These are phyloP conservation scores for Candida sanyaensis DNA, from an alignment of 1,139 yeast species.

Conservation along the genomic window DNA sequence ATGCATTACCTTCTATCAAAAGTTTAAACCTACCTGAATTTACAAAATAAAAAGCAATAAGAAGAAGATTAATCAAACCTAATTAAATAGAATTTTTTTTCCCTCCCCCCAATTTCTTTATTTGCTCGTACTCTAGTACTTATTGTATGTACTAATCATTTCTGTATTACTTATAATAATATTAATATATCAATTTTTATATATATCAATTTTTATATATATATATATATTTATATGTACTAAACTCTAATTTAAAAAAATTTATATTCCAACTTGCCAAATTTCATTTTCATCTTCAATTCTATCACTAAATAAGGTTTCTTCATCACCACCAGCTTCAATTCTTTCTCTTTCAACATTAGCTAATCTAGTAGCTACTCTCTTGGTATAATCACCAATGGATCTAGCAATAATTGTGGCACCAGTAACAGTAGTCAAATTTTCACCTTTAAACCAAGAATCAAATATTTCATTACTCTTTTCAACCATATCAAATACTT, in stretches of 20 bases:
- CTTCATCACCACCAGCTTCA: conserved; percentile 89
- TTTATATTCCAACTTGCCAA: conserved; percentile 73
- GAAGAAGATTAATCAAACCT: not conserved
- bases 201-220: no score
- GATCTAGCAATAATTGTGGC: conserved; percentile 67
- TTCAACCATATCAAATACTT: conserved; percentile 73
- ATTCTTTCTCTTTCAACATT: conserved; percentile 82
- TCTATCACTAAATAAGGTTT: conserved; percentile 79
- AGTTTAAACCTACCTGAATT: conserved; percentile 39
- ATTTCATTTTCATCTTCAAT: conserved; percentile 85
- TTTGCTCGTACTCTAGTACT: not conserved
- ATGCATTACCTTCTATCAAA: conserved; percentile 47
- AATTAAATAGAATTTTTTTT: not conserved
- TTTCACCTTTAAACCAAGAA: conserved; percentile 52
- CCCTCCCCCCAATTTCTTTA: not conserved
- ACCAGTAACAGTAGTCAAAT: conserved; percentile 43
- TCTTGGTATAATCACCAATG: conserved; percentile 80
- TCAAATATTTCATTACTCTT: conserved; percentile 57
- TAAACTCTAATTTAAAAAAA: not conserved
- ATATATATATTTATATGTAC: not conserved
- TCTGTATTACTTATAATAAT: not conserved
- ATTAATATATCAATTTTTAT: not conserved
- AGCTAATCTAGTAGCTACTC: conserved; percentile 86
- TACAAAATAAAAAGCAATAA: not conserved
- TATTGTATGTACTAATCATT: not conserved